A percentile compares a stretch with the other conserved stretches of the same genome.
These are phyloP conservation scores for Nakazawaea wickerhamii DNA, from an alignment of 805 yeast genomes.

Conservation along the genomic window DNA sequence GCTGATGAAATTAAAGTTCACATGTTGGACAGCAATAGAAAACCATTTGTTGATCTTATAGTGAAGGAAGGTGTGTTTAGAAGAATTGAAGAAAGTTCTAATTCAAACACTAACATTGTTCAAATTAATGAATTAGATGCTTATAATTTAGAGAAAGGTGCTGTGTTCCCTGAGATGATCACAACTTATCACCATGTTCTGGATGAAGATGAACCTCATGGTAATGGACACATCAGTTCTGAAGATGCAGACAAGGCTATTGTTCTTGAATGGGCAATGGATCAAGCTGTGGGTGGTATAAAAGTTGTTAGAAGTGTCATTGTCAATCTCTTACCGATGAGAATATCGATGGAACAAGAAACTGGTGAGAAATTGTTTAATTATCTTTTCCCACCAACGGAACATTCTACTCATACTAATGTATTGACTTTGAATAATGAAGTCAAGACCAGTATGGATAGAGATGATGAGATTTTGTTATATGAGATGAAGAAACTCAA, in stretches of 20 bases:
- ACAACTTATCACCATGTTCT: constrained; percentile 37
- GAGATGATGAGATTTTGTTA: constrained; percentile 27
- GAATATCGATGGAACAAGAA: constrained; percentile 65
- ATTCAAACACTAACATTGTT: constrained; percentile 59
- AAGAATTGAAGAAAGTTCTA: constrained; percentile 58
- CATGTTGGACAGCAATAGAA: constrained; percentile 51
- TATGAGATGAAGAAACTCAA: background rate
- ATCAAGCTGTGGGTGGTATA: constrained; percentile 86
- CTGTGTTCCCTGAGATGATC: constrained; percentile 67
- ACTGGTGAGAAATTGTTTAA: constrained; percentile 58
- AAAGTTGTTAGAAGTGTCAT: constrained; percentile 66
- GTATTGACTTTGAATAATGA: constrained; percentile 12
- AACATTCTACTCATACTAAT: constrained; percentile 10
- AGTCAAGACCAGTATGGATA: constrained; percentile 14
- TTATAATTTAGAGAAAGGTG: constrained; percentile 51
- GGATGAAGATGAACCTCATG: constrained; percentile 16
- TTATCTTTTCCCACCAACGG: constrained; percentile 61
- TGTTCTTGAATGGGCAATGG: constrained; percentile 66
- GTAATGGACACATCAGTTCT: constrained; percentile 10
- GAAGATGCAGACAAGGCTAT: constrained; percentile 29
- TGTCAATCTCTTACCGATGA: constrained; percentile 58
- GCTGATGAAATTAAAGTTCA: constrained; percentile 72
- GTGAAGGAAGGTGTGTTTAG: constrained; percentile 56
- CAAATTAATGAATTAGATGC: constrained; percentile 62
- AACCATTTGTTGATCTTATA: constrained; percentile 67